Base-by-base conservation (phyloP, 2,329 filamentous ascomycete species). In the Aspergillus arachidicola region DNA sequence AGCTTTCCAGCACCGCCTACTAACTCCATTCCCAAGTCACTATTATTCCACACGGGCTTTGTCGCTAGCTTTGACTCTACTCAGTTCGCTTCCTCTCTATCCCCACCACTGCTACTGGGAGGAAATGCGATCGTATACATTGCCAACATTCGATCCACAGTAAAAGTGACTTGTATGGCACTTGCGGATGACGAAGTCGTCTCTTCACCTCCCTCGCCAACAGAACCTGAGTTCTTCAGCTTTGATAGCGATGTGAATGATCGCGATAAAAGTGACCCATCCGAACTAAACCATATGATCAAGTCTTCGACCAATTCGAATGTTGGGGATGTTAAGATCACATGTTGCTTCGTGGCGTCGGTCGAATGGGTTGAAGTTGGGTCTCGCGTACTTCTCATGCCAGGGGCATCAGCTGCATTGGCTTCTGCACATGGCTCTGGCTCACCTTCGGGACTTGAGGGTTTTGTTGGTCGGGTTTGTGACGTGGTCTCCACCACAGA, bases 111-210 rank as follows among this genome's bases (percentile, higher is more conserved):
- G 1, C 81, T 97, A 7, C 68, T 82, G 3, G 80, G 81, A 26
- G 79, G 80, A 1, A 79, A 81, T 61, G 84, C 85, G 0, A 93
- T 96, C 34, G 86, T 94, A 0, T 98, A 97, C 72, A 87, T 94
- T 46, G 93, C 92, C 21, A 97, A 93, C 73, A 89, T 98, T 16
- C 86, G 94, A 10, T 91, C 93, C 1, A 88, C 91, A 0, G 94
- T 93, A 0, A 89, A 90, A 64, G 87, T 98, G 1, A 75, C 91
- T 30, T 85, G 85, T 36, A 83, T 90, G 63, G 73, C 75, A 26
- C 68, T 78, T 16, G 73, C 72, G 5, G 75, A 75, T 5, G 73
- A 79, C 19, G 69, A 75, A 38, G 57, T 65, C 10, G 60, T 71
- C 23, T 72, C 73, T 6, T 65, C 69, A 7, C 70, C 71, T 5